Evolutionary conservation across 495 filamentous ascomycete species (phyloP).

Genomic region (Achaetomiella virescens): DNA sequence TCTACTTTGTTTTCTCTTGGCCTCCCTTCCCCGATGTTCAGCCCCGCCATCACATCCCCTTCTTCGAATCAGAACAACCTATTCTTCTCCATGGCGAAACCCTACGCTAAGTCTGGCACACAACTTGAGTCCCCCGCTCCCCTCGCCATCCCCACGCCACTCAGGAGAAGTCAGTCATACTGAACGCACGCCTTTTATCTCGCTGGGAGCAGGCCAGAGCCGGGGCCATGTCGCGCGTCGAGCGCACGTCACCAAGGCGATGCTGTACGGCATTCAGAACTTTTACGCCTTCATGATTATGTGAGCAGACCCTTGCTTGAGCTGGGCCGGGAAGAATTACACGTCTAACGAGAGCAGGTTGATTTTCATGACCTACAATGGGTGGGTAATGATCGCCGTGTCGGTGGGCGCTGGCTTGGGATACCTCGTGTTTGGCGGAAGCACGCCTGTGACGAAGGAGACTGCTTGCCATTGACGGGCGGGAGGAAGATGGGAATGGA

Average conservation of each 20-base stretch:
- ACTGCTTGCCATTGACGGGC: constrained; percentile 74
- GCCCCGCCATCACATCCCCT: background rate
- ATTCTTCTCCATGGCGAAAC: background rate
- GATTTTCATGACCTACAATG: constrained; percentile 99
- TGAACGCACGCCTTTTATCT: constrained; percentile 49
- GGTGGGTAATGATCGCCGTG: constrained; percentile 90
- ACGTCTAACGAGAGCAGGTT: constrained; percentile 52
- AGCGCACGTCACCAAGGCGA: constrained; percentile 69
- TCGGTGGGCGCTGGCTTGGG: constrained; percentile 84
- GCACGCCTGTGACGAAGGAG: constrained; percentile 65
- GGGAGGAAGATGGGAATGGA: background rate
- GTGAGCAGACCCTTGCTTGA: constrained; percentile 50
- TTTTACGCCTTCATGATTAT: constrained; percentile 99
- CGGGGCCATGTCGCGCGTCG: constrained; percentile 47
- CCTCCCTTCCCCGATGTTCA: background rate
- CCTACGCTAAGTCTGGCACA: constrained; percentile 15
- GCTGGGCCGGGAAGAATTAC: background rate
- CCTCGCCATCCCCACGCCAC: background rate
- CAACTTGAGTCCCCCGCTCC: constrained; percentile 3
- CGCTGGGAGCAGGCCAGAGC: constrained; percentile 46
- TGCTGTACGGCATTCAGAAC: constrained; percentile 86
- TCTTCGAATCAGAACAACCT: no score
- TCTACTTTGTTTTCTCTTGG: background rate
- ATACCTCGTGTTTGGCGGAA: constrained; percentile 72
- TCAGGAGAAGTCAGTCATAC: constrained; percentile 41